phyloP scores from a whole-genome alignment of 148 eudicot species.

The Agrostemma githago region DNA sequence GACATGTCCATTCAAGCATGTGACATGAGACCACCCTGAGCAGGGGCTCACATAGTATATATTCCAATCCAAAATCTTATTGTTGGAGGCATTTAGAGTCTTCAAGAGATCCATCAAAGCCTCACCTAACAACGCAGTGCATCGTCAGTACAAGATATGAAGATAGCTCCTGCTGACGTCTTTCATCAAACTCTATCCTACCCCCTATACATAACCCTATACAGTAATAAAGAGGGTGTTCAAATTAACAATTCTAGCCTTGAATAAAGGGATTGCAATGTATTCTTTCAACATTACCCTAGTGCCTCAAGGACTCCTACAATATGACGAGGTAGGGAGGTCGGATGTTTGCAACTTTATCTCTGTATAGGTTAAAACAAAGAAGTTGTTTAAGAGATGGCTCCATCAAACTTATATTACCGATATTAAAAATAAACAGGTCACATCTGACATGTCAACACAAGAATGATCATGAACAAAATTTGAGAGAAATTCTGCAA shows the following conservation, averaged over 20 bases:
- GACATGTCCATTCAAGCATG: slow-evolving; percentile 72
- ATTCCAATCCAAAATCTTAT: slow-evolving; percentile 62
- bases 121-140: slow-evolving; percentile 50
- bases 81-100: slow-evolving; percentile 54
- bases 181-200: background rate
- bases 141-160: slow-evolving; percentile 4
- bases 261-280: background rate
- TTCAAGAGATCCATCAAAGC: slow-evolving; percentile 53
- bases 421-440: too few species aligned
- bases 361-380: too few species aligned
- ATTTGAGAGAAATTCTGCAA: background rate
- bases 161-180: background rate
- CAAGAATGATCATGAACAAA: background rate
- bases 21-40: slow-evolving; percentile 79
- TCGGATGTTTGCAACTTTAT: too few species aligned
- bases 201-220: background rate
- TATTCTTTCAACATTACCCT: too few species aligned
- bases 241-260: background rate
- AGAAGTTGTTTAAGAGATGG: too few species aligned
- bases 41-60: slow-evolving; percentile 66
- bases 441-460: background rate
- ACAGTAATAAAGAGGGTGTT: background rate
- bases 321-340: too few species aligned
- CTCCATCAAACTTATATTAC: too few species aligned
- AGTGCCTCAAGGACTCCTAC: too few species aligned